Evolutionary conservation across 1,284 basidiomycete genomes (phyloP).

Genomic region (Irpex sp.): DNA sequence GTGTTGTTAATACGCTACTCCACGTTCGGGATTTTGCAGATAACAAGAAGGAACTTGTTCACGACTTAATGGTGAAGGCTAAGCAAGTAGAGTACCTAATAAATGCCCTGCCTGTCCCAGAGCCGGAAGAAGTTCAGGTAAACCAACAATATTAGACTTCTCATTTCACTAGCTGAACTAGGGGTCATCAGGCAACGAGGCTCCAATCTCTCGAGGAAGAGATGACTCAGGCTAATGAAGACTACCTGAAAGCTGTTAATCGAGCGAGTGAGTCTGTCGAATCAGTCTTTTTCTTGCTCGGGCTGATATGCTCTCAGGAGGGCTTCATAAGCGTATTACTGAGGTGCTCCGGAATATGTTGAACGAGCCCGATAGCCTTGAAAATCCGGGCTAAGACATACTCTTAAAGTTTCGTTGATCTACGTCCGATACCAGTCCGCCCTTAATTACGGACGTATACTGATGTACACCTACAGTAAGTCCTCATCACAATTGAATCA

Average conservation of each 20-base stretch:
- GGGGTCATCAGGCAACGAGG: constrained; percentile 59
- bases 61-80: constrained; percentile 83
- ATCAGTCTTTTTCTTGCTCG: constrained; percentile 2
- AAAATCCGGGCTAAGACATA: constrained; percentile 15
- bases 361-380: constrained; percentile 42
- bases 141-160: constrained; percentile 15
- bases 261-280: constrained; percentile 70
- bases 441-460: too few relatives aligned
- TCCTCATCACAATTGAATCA: too few relatives aligned
- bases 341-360: constrained; percentile 69
- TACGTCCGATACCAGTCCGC: too few relatives aligned
- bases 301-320: constrained; percentile 48
- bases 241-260: constrained; percentile 75
- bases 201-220: constrained; percentile 71
- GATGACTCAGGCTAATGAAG: constrained; percentile 76
- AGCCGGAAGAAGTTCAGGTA: constrained; percentile 79
- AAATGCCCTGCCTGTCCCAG: constrained; percentile 77
- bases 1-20: background rate
- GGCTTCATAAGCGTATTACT: constrained; percentile 67
- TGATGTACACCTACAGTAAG: too few relatives aligned
- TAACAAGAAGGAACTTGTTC: constrained; percentile 83
- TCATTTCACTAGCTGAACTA: too few relatives aligned
- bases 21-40: constrained; percentile 46
- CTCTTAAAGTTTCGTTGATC: background rate
- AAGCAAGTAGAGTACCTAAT: constrained; percentile 89